phyloP scores from a whole-genome alignment of 2,329 filamentous ascomycete species.

The Penicillium sumatraense region DNA sequence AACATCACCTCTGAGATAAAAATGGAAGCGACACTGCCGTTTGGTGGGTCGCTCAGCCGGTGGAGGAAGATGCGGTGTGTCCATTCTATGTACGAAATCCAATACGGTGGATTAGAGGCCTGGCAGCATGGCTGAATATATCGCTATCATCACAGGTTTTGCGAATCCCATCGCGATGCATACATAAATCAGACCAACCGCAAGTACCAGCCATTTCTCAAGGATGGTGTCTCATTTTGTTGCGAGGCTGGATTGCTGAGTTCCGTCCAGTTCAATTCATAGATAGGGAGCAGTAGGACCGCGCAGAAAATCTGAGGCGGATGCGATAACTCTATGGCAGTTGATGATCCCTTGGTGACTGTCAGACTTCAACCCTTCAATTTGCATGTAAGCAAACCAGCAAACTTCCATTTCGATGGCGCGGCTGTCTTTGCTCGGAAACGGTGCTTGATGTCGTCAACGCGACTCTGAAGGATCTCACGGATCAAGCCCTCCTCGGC shows the following conservation, averaged over 20 bases:
- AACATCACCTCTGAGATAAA: conserved; percentile 12
- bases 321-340: too few species aligned
- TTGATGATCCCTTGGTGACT: background rate
- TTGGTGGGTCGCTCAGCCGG: background rate
- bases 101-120: background rate
- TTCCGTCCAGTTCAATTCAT: too few species aligned
- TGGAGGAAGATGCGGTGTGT: background rate
- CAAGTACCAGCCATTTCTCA: too few species aligned
- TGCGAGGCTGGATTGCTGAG: too few species aligned
- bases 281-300: too few species aligned
- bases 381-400: background rate
- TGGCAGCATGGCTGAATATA: too few species aligned
- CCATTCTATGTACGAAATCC: background rate
- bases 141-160: too few species aligned
- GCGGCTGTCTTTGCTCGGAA: background rate
- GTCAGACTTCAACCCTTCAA: background rate
- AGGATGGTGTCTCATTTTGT: too few species aligned
- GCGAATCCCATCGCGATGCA: too few species aligned
- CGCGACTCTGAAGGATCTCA: background rate
- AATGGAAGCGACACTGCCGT: background rate
- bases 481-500: background rate
- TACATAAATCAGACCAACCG: too few species aligned
- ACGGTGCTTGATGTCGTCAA: background rate
- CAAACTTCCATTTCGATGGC: background rate
- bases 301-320: too few species aligned